These are phyloP conservation scores for Gloeostereum incarnatum DNA, from an alignment of 768 basidiomycete species.

Conservation along the genomic window DNA sequence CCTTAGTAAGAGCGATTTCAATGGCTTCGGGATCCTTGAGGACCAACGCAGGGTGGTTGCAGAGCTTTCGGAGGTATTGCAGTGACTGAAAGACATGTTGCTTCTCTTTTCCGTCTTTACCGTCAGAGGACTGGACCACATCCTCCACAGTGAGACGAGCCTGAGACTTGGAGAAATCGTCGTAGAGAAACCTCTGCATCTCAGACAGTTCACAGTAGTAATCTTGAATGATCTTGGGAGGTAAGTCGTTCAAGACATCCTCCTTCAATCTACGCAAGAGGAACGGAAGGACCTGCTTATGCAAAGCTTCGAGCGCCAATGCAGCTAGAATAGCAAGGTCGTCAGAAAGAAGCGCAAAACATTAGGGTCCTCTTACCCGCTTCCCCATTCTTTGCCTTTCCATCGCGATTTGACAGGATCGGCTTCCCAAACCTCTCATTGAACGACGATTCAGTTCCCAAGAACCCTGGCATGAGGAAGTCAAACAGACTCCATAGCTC, in stretches of 20 bases:
- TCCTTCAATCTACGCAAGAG: conserved; percentile 93
- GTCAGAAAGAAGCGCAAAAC: neutral
- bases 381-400: conserved; percentile 90
- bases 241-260: conserved; percentile 90
- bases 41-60: conserved; percentile 94
- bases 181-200: conserved; percentile 88
- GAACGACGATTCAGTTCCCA: conserved; percentile 92
- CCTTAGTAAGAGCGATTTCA: conserved; percentile 44
- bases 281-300: conserved; percentile 99
- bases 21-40: conserved; percentile 65
- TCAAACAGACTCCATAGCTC: conserved; percentile 99
- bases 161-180: conserved; percentile 81
- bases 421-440: conserved; percentile 96
- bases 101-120: conserved; percentile 39
- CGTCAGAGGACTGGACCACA: conserved; percentile 39
- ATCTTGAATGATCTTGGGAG: conserved; percentile 99
- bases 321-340: conserved; percentile 48
- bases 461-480: conserved; percentile 98
- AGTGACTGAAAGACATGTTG: conserved; percentile 95
- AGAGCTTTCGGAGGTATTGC: conserved; percentile 94
- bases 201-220: conserved; percentile 98
- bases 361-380: conserved; percentile 87
- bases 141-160: conserved; percentile 57
- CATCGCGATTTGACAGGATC: conserved; percentile 89
- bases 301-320: conserved; percentile 87